Base-by-base conservation (phyloP, 805 yeast genomes). In the Metschnikowia koreensis region DNA sequence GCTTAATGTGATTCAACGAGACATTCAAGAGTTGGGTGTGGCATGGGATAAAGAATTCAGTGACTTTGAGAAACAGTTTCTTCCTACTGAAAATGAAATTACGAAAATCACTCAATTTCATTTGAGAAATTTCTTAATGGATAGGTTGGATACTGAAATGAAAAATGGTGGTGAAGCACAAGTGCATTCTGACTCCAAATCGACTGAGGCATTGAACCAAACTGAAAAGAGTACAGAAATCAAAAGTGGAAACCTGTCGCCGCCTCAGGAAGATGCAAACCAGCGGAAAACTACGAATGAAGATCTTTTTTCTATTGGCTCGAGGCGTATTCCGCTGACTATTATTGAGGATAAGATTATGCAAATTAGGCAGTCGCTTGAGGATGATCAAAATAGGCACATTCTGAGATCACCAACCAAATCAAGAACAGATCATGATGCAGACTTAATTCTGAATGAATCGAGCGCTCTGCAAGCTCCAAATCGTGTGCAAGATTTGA, bases 21-120 rank as follows among this genome's bases (percentile, higher is more conserved):
- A 79, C 36, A 74, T 93, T 15, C 97, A 93, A 62, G 91, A 87
- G 51, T 70, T 84, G 29, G 92, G 96, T 2, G 91, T 89, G 22
- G 80, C 76, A 39, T 94, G 98, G 98, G 97, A 93, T 67, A 60
- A 69, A 22, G 96, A 86, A 51, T 91, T 94, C 61, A 78, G 82
- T 37, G 87, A 82, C 7, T 93, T 94, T 70, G 97, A 89, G 53
- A 78, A 79, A 41, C 77, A 77, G 17, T 94, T 80, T 63, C 77
- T 93, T 53, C 98, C 98, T 1, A 83, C 96, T 8, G 98, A 94
- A 66, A 89, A 86, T 61, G 99, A 94, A 76, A 88, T 94, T 58
- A 84, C 96, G 6, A 78, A 89, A 56, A 88, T 94, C 41, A 92
- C 99, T 1, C 87, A 96, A 4, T 85, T 86, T 60, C 98, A 93